Percentiles rank a stretch among this genome's conserved stretches.
Evolutionary conservation across 2,329 filamentous ascomycete genomes (phyloP).

Genomic region (Trichoderma hamatum): DNA sequence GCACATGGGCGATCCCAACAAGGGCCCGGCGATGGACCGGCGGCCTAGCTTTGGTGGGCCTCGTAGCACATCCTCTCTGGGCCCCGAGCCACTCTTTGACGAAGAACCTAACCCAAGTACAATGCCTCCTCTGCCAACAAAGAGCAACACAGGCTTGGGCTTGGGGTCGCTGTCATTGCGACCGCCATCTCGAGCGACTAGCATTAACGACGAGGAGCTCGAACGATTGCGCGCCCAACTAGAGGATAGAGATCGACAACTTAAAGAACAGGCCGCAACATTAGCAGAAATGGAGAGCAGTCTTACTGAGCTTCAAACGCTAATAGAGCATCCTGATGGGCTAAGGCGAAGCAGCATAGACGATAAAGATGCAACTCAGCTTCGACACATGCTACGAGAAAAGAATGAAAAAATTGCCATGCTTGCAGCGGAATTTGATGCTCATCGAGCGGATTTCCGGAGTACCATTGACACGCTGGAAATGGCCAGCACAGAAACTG

Average conservation of each 20-base stretch:
- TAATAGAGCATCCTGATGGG: constrained; percentile 64
- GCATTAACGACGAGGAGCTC: constrained; percentile 69
- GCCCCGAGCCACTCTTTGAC: constrained; percentile 55
- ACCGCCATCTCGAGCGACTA: constrained; percentile 57
- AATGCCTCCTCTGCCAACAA: constrained; percentile 53
- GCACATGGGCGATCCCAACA: constrained; percentile 63
- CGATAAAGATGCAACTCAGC: constrained; percentile 73
- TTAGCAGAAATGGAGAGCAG: constrained; percentile 89
- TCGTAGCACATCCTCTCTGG: constrained; percentile 63
- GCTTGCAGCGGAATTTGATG: constrained; percentile 92
- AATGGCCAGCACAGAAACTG: constrained; percentile 91
- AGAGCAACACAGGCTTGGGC: constrained; percentile 57
- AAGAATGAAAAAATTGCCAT: constrained; percentile 97
- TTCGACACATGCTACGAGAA: constrained; percentile 82
- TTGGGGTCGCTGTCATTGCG: constrained; percentile 58
- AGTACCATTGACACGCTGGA: constrained; percentile 97
- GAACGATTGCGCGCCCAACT: constrained; percentile 73
- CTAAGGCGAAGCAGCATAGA: constrained; percentile 55
- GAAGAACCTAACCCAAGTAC: constrained; percentile 55
- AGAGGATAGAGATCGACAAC: constrained; percentile 80
- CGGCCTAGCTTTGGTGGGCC: constrained; percentile 55
- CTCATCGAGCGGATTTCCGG: constrained; percentile 91
- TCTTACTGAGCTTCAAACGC: constrained; percentile 71
- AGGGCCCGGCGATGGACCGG: constrained; percentile 52
- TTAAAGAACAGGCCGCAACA: constrained; percentile 84